Percentiles rank a stretch among this genome's conserved stretches.
Evolutionary conservation across 2,329 filamentous ascomycete genomes (phyloP).

Genomic region (Cytospora mali): DNA sequence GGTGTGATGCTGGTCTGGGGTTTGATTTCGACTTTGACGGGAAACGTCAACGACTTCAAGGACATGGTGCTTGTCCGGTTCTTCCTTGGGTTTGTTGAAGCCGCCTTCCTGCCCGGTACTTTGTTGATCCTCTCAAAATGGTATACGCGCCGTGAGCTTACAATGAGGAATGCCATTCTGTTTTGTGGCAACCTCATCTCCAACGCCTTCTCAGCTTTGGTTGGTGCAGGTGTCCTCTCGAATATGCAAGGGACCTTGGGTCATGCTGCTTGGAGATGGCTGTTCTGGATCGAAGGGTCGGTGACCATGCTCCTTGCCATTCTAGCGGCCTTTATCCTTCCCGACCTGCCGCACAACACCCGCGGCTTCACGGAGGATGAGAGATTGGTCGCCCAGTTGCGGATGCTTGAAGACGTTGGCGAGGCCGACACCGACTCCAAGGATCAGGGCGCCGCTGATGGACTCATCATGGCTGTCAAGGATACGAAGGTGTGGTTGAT

Average conservation of each 20-base stretch:
- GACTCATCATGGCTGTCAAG: slow-evolving; percentile 60
- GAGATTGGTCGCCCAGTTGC: slow-evolving; percentile 53
- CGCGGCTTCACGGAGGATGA: slow-evolving; percentile 63
- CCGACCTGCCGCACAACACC: slow-evolving; percentile 59
- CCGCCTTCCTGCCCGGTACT: slow-evolving; percentile 66
- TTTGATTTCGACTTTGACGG: slow-evolving; percentile 59
- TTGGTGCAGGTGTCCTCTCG: slow-evolving; percentile 60
- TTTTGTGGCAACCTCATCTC: slow-evolving; percentile 64
- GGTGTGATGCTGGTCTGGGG: slow-evolving; percentile 62
- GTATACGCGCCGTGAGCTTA: slow-evolving; percentile 64
- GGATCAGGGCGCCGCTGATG: slow-evolving; percentile 54
- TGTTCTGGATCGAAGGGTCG: slow-evolving; percentile 62
- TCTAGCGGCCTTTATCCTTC: slow-evolving; percentile 50
- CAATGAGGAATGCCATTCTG: slow-evolving; percentile 57
- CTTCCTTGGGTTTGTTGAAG: slow-evolving; percentile 64
- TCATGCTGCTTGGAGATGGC: slow-evolving; percentile 62
- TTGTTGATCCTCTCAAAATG: slow-evolving; percentile 67
- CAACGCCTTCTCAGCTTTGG: slow-evolving; percentile 61
- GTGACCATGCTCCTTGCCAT: slow-evolving; percentile 54
- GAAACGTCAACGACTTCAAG: slow-evolving; percentile 53
- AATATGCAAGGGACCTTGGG: slow-evolving; percentile 59
- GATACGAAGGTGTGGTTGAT: slow-evolving; percentile 66
- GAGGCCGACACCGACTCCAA: slow-evolving; percentile 56
- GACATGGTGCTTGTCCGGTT: slow-evolving; percentile 60
- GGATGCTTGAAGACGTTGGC: slow-evolving; percentile 61